phyloP scores from a whole-genome alignment of 805 yeast species.

The Candida dendrica region DNA sequence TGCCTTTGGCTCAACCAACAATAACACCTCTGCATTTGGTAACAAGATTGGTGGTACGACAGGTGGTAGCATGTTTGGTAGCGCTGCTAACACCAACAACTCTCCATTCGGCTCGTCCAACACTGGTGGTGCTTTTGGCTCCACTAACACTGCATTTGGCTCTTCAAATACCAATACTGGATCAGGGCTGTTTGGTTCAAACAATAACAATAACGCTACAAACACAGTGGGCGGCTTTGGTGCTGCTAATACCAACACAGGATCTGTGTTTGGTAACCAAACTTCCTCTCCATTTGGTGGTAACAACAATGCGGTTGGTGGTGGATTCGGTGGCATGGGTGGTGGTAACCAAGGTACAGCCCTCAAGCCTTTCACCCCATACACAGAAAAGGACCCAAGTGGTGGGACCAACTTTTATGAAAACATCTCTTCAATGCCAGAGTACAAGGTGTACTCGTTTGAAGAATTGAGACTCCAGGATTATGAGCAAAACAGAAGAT shows the following conservation, averaged over 20 bases:
- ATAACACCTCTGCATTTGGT: slow-evolving; percentile 29
- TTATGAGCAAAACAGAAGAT: slow-evolving; percentile 66
- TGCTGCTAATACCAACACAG: slow-evolving; percentile 1
- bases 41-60: slow-evolving; percentile 24
- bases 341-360: slow-evolving; percentile 60
- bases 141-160: slow-evolving; percentile 24
- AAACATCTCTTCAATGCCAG: slow-evolving; percentile 83
- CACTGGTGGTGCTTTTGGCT: slow-evolving; percentile 17
- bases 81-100: slow-evolving; percentile 1
- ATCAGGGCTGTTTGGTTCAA: slow-evolving; percentile 7
- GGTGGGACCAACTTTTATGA: slow-evolving; percentile 57
- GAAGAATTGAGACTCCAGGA: slow-evolving; percentile 90
- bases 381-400: slow-evolving; percentile 64
- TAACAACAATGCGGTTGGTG: slow-evolving; percentile 9
- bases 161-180: slow-evolving; percentile 17
- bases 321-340: slow-evolving; percentile 17
- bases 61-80: background rate
- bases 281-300: slow-evolving; percentile 36
- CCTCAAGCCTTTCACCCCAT: slow-evolving; percentile 60
- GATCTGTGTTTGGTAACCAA: slow-evolving; percentile 20
- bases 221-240: slow-evolving; percentile 24
- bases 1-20: slow-evolving; percentile 17
- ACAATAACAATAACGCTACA: slow-evolving; percentile 16
- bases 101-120: slow-evolving; percentile 17
- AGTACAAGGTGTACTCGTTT: slow-evolving; percentile 69